Evolutionary conservation across 2,329 filamentous ascomycete genomes (phyloP), one percentile per base, ranked within the genome.

Genomic region (Trichophyton rubrum): DNA sequence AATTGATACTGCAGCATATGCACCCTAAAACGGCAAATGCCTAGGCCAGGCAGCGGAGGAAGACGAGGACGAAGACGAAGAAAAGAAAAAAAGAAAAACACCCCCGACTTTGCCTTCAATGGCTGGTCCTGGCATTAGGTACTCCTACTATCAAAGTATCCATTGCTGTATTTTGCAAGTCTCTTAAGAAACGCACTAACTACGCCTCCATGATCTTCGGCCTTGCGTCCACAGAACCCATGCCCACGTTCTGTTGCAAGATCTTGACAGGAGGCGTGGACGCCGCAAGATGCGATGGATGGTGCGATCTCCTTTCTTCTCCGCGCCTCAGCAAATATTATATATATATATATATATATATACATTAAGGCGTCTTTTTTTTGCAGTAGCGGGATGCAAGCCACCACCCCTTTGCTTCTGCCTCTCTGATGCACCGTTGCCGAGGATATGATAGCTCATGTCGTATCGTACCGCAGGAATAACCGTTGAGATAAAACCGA

Each of bases 231-330:
- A 49, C 22, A 15, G 13, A 20, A 15, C 15, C 20, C 49, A 24
- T 24, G 49, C 49, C 49, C 49, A 55, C 49, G 49, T 55, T 55
- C 49, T 35, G 15, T 35, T 15, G 7, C 13, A n/a, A 8, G 22
- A 35, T 35, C 27, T 55, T 55, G 30, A 35, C 30, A 33, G 49
- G 49, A 55, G 49, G 49, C 49, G 27, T 53, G 49, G 49, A 55
- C 49, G 49, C 49, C 49, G 49, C 49, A 55, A n/a, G 11, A 35
- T 27, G 40, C 40, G 40, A 43, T 43, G 40, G 49, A 51, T 27
- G 43, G 3, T 53, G 22, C 49, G 49, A 55, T 55, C 49, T 55
- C 49, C 49, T 53, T 53, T 38, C 47, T 55, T 55, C 49, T 55
- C 49, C 49, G 49, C 49, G 49, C 49, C 49, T 55, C 8, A 38